Base-by-base conservation (phyloP, 768 basidiomycete genomes). In the Naganishia friedmannii region DNA sequence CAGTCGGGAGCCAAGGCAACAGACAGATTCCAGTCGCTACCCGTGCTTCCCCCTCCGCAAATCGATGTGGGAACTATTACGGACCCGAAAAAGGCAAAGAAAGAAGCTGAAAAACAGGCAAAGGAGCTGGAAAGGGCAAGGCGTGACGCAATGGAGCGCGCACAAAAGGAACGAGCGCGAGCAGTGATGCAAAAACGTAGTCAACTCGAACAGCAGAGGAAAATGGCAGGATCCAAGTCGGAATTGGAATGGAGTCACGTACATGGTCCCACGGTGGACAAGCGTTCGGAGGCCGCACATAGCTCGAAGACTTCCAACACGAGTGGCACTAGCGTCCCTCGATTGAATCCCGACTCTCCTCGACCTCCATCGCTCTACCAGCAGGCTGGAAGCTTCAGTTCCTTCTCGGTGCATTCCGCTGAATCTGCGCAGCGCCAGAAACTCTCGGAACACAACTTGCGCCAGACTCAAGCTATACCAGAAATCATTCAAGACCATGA, bases 131-230 rank as follows among this genome's bases (percentile, higher is more conserved):
- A 93, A 84, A 87, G 88, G 76, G 90, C 91, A 74, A 88, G 89
- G 72, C 90, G 92, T 73, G 87, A 87, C 68, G 84, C 90, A 72
- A 87, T 86, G 21, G 87, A 88, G 79, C 87, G 87, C 75, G 88
- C 84, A 77, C 88, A 91, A 72, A 87, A 88, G 75, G 93, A 96
- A 76, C 90, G 93, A 80, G 91, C 93, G 21, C 87, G 93, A 67
- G 92, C 91, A 53, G 93, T 95, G 81, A 90, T 94, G 88, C 86
- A 88, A 76, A 95, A 94, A 83, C 89, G 91, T 73, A 88, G 86
- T 70, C 87, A 88, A 73, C 85, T 92, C 81, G 83, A 90, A 75
- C 86, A 86, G 46, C 74, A 71, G 65, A 56, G 73, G 32, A 70
- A 72, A 53, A 65, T 67, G 39, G 71, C 73, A 42, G 75, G 74